Conservation (phyloP, 495 filamentous ascomycete genomes). For the Jackrogersella multiformis region DNA sequence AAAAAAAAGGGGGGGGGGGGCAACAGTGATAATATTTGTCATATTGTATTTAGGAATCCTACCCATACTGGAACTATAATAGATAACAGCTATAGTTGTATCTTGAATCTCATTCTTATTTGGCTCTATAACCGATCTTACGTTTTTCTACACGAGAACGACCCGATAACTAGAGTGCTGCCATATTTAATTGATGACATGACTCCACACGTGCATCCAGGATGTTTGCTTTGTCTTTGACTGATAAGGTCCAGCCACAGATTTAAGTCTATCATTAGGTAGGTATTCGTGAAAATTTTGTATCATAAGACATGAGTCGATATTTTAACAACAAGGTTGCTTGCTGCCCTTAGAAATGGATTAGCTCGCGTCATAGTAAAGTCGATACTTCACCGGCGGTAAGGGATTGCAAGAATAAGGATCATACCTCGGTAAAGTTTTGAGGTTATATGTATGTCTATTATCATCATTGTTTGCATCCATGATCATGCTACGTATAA, state of each 20-base stretch:
- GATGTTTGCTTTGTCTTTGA: conserved; percentile 22
- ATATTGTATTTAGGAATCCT: neutral
- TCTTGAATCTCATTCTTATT: conserved; percentile 2
- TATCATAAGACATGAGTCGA: conserved; percentile 17
- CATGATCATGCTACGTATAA: conserved; percentile 19
- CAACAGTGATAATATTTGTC: neutral
- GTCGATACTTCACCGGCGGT: conserved; percentile 14
- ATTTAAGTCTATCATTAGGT: conserved; percentile 1
- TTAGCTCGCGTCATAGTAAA: conserved; percentile 11
- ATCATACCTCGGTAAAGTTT: conserved; percentile 13
- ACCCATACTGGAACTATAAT: neutral
- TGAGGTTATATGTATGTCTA: conserved; percentile 18
- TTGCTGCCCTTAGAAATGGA: conserved; percentile 22
- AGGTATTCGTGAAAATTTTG: neutral
- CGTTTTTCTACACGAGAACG: neutral
- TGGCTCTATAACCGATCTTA: neutral
- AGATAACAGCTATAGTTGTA: neutral
- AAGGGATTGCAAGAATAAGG: conserved; percentile 31
- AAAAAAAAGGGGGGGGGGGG: no score
- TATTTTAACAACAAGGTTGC: conserved; percentile 10
- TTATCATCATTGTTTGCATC: conserved; percentile 24
- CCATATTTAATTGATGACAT: conserved; percentile 10
- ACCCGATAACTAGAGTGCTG: conserved; percentile 12
- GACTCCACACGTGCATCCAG: conserved; percentile 25
- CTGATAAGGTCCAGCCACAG: neutral